Evolutionary conservation across 192 early-diverging fungal genomes (phyloP).

Genomic region (Paraglomus brasilianum): DNA sequence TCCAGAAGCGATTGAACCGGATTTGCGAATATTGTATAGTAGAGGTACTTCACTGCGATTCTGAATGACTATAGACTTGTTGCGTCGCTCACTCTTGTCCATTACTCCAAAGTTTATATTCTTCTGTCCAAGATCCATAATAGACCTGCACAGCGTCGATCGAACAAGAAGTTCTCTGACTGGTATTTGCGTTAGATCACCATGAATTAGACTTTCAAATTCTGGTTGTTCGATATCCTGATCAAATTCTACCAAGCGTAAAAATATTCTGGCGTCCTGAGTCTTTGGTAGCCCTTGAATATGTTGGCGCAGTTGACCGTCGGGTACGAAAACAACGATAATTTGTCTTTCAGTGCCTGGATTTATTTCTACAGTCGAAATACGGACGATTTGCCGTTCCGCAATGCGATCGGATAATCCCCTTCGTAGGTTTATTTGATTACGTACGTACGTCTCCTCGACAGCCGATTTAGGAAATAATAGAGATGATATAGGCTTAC

Average conservation of each 20-base stretch:
- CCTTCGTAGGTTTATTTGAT: constrained; percentile 63
- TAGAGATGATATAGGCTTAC: constrained; percentile 56
- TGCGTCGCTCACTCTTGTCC: constrained; percentile 81
- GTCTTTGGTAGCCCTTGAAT: constrained; percentile 76
- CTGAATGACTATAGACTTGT: constrained; percentile 84
- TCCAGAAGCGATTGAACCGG: constrained; percentile 91
- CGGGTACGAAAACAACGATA: constrained; percentile 73
- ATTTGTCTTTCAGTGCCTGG: constrained; percentile 66
- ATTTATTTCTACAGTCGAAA: constrained; percentile 59
- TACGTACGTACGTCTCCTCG: constrained; percentile 75
- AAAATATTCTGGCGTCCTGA: constrained; percentile 79
- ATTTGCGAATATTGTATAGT: constrained; percentile 90
- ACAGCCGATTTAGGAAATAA: constrained; percentile 65
- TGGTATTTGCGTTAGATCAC: constrained; percentile 63
- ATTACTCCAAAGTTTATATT: constrained; percentile 96
- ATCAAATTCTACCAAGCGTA: constrained; percentile 86
- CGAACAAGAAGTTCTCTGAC: constrained; percentile 90
- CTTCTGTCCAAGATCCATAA: constrained; percentile 93
- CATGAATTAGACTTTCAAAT: constrained; percentile 68
- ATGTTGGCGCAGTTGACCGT: constrained; percentile 50
- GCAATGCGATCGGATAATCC: constrained; percentile 73
- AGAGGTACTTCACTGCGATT: constrained; percentile 89
- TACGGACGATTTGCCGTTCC: constrained; percentile 66
- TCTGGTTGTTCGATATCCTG: constrained; percentile 76
- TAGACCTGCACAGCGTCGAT: constrained; percentile 75